These are phyloP conservation scores for Suillus sp. DNA, from an alignment of 768 basidiomycete genomes.

Conservation along the genomic window DNA sequence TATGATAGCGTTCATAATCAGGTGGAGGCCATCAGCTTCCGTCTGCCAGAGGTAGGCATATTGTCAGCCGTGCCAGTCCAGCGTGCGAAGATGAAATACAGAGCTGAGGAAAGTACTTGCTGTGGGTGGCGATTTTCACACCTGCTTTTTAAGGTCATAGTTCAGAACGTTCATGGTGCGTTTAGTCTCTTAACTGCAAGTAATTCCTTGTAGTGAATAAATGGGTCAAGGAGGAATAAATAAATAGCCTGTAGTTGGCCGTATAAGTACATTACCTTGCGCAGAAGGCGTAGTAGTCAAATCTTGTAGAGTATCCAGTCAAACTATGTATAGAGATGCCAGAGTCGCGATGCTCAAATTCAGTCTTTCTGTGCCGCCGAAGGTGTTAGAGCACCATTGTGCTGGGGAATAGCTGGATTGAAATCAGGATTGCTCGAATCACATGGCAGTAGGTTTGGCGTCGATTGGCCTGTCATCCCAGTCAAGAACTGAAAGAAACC, in stretches of 20 bases:
- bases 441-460: neutral
- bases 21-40: no score
- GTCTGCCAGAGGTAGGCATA: no score
- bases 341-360: neutral
- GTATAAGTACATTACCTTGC: constrained; percentile 2
- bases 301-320: neutral
- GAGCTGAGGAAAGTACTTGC: neutral
- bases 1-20: no score
- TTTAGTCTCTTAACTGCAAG: neutral
- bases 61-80: no score
- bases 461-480: constrained; percentile 1
- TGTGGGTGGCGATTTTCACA: neutral
- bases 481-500: constrained; percentile 1
- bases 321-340: neutral
- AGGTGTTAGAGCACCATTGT: neutral
- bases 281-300: neutral
- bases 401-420: neutral
- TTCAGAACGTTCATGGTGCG: neutral
- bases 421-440: neutral
- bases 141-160: neutral
- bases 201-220: neutral
- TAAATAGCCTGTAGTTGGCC: neutral
- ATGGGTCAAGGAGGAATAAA: neutral
- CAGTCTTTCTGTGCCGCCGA: neutral
- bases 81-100: neutral